Percentiles rank a stretch among this genome's conserved stretches.
Evolutionary conservation across 1,284 basidiomycete species (phyloP).

Genomic region (Ceratobasidium sp.): DNA sequence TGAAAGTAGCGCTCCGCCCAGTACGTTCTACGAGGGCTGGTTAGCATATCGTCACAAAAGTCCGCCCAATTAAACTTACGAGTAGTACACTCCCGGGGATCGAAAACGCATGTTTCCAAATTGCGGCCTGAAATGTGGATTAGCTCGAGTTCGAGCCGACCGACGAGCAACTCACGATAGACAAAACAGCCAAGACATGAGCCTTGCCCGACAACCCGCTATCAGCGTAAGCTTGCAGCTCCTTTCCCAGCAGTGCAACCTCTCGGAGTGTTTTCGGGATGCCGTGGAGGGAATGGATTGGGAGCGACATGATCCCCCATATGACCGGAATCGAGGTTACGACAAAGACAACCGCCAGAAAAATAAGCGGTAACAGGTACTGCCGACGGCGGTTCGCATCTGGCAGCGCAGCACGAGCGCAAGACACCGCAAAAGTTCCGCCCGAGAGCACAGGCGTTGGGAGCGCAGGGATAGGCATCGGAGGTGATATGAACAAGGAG

Average conservation of each 20-base stretch:
- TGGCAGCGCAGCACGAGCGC: conserved; percentile 31
- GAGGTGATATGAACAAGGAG: conserved; percentile 22
- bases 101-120: conserved; percentile 96
- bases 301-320: conserved; percentile 65
- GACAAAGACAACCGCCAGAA: conserved; percentile 42
- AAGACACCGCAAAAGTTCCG: conserved; percentile 33
- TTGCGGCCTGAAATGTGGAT: conserved; percentile 60
- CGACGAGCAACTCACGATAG: conserved; percentile 55
- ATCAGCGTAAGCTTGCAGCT: conserved; percentile 70
- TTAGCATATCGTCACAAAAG: conserved; percentile 42
- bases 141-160: not conserved
- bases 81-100: conserved; percentile 90
- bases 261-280: conserved; percentile 81
- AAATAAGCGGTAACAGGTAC: conserved; percentile 38
- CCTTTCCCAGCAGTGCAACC: conserved; percentile 74
- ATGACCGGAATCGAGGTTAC: conserved; percentile 53
- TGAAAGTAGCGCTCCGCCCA: conserved; percentile 55
- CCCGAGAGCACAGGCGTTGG: conserved; percentile 39
- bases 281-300: conserved; percentile 66
- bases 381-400: conserved; percentile 22
- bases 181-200: conserved; percentile 81
- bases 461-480: conserved; percentile 31
- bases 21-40: conserved; percentile 57
- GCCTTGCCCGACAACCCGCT: conserved; percentile 65
- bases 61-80: conserved; percentile 47